A percentile compares a stretch with the other conserved stretches of the same genome.
phyloP scores from a whole-genome alignment of 306 rosid genomes.

The Hippophae gyantsensis region DNA sequence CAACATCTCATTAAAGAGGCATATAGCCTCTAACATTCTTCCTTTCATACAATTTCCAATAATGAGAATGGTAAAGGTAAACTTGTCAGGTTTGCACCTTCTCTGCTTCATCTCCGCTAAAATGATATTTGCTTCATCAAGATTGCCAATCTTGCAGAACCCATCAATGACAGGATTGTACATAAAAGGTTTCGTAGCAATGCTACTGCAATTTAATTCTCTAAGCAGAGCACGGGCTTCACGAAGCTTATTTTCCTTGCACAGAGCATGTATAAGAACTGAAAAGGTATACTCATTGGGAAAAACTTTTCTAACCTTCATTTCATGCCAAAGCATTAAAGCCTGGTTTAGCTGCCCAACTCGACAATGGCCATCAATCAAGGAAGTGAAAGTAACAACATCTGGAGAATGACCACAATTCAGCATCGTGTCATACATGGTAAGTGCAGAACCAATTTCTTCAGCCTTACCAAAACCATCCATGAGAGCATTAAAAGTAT shows the following conservation, averaged over 20 bases:
- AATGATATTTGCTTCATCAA: constrained; percentile 74
- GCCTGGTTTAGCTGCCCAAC: constrained; percentile 48
- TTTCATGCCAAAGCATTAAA: constrained; percentile 58
- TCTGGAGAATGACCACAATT: constrained; percentile 46
- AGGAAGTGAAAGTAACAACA: constrained; percentile 61
- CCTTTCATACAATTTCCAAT: constrained; percentile 90
- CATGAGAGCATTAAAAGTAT: constrained; percentile 59
- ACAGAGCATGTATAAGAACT: constrained; percentile 57
- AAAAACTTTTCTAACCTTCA: constrained; percentile 38
- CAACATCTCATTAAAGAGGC: constrained; percentile 63
- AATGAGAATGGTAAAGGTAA: constrained; percentile 77
- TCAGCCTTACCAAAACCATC: constrained; percentile 66
- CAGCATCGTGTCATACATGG: constrained; percentile 45
- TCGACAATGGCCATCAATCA: constrained; percentile 65
- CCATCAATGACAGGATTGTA: constrained; percentile 81
- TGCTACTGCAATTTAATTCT: constrained; percentile 35
- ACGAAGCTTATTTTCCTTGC: constrained; percentile 55
- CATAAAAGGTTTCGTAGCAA: constrained; percentile 50
- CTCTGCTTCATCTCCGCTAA: constrained; percentile 64
- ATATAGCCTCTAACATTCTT: constrained; percentile 58
- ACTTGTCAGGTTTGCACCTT: constrained; percentile 61
- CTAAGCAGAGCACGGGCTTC: constrained; percentile 58
- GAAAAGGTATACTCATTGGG: constrained; percentile 61
- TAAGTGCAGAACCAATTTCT: constrained; percentile 47
- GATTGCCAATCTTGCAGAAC: constrained; percentile 75